These are phyloP conservation scores for Sonneratia caseolaris DNA, from an alignment of 345 rosid genomes.

Conservation along the genomic window DNA sequence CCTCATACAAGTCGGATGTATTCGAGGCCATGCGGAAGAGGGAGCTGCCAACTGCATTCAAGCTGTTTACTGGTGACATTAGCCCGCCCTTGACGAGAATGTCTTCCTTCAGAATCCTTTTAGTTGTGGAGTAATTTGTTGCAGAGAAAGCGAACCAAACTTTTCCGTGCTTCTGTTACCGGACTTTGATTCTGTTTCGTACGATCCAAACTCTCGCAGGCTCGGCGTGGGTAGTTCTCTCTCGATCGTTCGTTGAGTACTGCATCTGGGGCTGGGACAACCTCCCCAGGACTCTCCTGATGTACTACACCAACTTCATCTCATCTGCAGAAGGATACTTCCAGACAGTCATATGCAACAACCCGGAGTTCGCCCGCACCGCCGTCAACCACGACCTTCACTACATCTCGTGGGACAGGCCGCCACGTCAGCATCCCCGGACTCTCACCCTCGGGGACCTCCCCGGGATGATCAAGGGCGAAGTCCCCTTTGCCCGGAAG, in stretches of 20 bases:
- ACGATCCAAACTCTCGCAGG: conserved; percentile 25
- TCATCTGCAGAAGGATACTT: conserved; percentile 96
- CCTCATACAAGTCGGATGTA: conserved; percentile 68
- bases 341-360: conserved; percentile 83
- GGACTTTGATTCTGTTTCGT: background rate
- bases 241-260: conserved; percentile 65
- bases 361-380: conserved; percentile 41
- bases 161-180: background rate
- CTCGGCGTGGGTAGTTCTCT: conserved; percentile 79
- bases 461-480: conserved; percentile 63
- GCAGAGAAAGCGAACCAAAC: no score
- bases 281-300: conserved; percentile 67
- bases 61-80: conserved; percentile 67
- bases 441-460: conserved; percentile 52
- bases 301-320: conserved; percentile 79
- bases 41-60: conserved; percentile 75
- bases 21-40: conserved; percentile 72
- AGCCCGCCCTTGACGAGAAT: background rate
- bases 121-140: no score
- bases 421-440: conserved; percentile 83
- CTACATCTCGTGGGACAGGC: conserved; percentile 87
- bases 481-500: conserved; percentile 82
- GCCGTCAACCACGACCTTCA: conserved; percentile 80
- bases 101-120: background rate
- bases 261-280: conserved; percentile 94